Conservation (phyloP, 768 basidiomycete genomes). For the Lyophyllum semitale region DNA sequence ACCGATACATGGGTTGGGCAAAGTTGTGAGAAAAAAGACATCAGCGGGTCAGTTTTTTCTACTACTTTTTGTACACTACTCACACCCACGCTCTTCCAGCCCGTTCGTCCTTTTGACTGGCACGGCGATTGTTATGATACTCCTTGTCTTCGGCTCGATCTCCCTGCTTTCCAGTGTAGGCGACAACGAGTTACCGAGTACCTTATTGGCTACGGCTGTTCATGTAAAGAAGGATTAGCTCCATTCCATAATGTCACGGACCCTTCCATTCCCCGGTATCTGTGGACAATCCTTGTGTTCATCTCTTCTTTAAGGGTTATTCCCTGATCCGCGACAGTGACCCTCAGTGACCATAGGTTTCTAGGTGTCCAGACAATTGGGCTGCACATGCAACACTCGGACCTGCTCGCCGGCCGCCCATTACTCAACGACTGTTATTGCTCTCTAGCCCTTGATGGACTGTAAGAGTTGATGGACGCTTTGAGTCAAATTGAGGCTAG, state of each 20-base stretch:
- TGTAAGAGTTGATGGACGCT: not conserved
- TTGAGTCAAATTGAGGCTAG: not conserved
- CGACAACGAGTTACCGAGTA: slow-evolving; percentile 68
- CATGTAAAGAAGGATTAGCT: slow-evolving; percentile 55
- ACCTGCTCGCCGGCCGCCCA: not conserved
- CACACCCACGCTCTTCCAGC: slow-evolving; percentile 35
- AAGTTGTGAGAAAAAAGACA: slow-evolving; percentile 75
- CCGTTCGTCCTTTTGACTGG: slow-evolving; percentile 77
- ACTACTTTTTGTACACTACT: slow-evolving; percentile 1
- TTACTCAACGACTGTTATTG: not conserved
- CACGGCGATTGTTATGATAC: slow-evolving; percentile 61
- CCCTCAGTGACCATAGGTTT: too few species aligned
- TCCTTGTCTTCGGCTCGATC: slow-evolving; percentile 69
- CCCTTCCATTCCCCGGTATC: not conserved
- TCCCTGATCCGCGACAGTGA: not conserved
- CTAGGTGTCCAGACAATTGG: too few species aligned
- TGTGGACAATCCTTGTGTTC: not conserved
- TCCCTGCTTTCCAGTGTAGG: slow-evolving; percentile 67
- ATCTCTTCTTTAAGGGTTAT: too few species aligned
- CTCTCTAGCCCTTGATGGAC: slow-evolving; percentile 1
- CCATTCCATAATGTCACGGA: slow-evolving; percentile 6
- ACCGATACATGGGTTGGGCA: slow-evolving; percentile 74
- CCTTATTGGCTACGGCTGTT: slow-evolving; percentile 62
- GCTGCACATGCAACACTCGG: not conserved
- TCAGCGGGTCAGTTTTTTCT: slow-evolving; percentile 68